phyloP scores from a whole-genome alignment of 2,329 filamentous ascomycete genomes.

The Ceratocystis alfenasii region DNA sequence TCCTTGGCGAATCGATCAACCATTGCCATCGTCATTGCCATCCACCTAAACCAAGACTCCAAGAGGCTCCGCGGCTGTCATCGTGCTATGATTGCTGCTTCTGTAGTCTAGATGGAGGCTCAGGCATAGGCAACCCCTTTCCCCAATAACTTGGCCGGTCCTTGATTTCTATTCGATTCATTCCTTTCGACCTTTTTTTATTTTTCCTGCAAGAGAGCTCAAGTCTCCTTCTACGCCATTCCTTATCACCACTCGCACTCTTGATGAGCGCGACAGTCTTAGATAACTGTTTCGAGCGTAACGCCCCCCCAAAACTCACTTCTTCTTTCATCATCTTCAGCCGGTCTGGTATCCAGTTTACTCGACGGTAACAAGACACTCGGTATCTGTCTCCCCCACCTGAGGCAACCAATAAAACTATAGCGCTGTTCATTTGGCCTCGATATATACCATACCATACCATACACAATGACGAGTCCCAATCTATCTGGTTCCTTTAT shows the following conservation, averaged over 20 bases:
- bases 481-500: conserved; percentile 39
- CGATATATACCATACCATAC: not conserved
- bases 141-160: conserved; percentile 18
- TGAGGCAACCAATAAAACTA: not conserved
- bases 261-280: conserved; percentile 4
- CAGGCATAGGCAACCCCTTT: conserved; percentile 14
- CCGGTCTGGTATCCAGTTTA: not conserved
- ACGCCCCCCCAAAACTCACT: not conserved
- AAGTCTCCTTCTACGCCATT: conserved; percentile 18
- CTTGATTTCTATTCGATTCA: conserved; percentile 19
- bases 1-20: not conserved
- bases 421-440: not conserved
- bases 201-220: conserved; percentile 23
- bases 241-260: conserved; percentile 11
- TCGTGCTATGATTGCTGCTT: conserved; percentile 11
- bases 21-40: not conserved
- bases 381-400: not conserved
- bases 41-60: not conserved
- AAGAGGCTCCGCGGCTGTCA: not conserved
- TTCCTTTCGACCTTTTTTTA: conserved; percentile 11
- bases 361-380: not conserved
- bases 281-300: conserved; percentile 5
- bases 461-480: conserved; percentile 33
- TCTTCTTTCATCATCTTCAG: not conserved
- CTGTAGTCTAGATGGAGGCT: conserved; percentile 15